A percentile compares a stretch with the other conserved stretches of the same genome.
These are phyloP conservation scores for Diplodia intermedia DNA, from an alignment of 2,329 filamentous ascomycete genomes.

Conservation along the genomic window DNA sequence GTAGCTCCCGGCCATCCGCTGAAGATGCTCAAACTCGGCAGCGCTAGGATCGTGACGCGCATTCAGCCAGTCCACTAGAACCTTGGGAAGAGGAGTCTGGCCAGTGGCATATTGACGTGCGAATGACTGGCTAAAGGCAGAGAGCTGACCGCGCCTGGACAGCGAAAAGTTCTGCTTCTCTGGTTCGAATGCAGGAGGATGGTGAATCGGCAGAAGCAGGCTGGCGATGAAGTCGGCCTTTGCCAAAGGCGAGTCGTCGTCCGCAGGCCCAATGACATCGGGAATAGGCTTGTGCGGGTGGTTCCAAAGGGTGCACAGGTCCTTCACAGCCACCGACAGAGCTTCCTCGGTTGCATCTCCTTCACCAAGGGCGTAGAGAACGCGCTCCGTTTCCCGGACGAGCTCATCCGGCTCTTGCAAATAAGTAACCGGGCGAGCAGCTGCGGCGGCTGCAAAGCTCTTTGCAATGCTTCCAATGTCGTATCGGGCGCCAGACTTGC, in stretches of 20 bases:
- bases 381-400: conserved; percentile 76
- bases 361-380: conserved; percentile 58
- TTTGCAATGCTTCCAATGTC: conserved; percentile 75
- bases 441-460: conserved; percentile 41
- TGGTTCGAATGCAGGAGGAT: conserved; percentile 60
- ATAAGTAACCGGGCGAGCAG: conserved; percentile 59
- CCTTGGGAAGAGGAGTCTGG: conserved; percentile 69
- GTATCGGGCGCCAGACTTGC: conserved; percentile 57
- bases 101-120: conserved; percentile 33
- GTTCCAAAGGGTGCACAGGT: conserved; percentile 57
- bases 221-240: conserved; percentile 82
- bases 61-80: conserved; percentile 84
- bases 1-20: conserved; percentile 71
- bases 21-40: conserved; percentile 70
- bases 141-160: conserved; percentile 39
- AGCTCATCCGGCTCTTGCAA: conserved; percentile 74
- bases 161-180: conserved; percentile 36
- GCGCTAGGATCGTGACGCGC: conserved; percentile 75
- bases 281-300: conserved; percentile 57
- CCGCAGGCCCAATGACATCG: conserved; percentile 41
- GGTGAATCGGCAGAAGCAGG: conserved; percentile 79
- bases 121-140: conserved; percentile 39
- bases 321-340: conserved; percentile 41
- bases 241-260: conserved; percentile 65
- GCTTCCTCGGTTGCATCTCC: conserved; percentile 42